Conservation (phyloP, 129 eudicot species). For the Logfia minima region DNA sequence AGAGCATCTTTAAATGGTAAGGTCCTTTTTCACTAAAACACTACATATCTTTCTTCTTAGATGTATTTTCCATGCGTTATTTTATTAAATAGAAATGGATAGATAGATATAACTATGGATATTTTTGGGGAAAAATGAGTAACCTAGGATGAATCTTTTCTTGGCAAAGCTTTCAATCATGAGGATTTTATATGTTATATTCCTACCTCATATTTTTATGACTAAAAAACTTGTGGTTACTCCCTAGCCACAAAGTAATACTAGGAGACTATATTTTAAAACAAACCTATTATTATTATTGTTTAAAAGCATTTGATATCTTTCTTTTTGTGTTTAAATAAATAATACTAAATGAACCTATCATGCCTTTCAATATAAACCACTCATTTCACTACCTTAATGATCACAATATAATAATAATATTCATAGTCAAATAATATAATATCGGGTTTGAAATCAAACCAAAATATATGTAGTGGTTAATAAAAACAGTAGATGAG, state of each 20-base stretch:
- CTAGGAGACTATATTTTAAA: background rate
- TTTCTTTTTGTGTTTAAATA: background rate
- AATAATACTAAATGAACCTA: constrained; percentile 8
- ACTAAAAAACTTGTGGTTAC: constrained; percentile 20
- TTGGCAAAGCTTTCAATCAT: constrained; percentile 21
- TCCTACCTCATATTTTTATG: constrained; percentile 18
- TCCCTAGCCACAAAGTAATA: constrained; percentile 27
- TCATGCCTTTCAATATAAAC: background rate
- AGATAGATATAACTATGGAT: background rate
- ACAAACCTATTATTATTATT: background rate
- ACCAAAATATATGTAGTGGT: too few species aligned
- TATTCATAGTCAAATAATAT: background rate
- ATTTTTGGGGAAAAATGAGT: background rate
- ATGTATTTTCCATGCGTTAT: background rate
- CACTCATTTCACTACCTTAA: constrained; percentile 17
- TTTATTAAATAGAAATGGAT: too few species aligned
- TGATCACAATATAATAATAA: background rate
- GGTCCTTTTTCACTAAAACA: background rate
- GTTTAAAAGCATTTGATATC: constrained; percentile 5
- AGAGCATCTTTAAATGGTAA: background rate
- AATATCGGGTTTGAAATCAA: background rate
- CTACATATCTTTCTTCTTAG: background rate
- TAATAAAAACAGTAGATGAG: too few species aligned
- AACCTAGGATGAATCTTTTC: constrained; percentile 27
- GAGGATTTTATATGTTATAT: constrained; percentile 17